Evolutionary conservation across 192 early-diverging fungal genomes (phyloP).

Genomic region (Borealophlyctis nickersoniae): DNA sequence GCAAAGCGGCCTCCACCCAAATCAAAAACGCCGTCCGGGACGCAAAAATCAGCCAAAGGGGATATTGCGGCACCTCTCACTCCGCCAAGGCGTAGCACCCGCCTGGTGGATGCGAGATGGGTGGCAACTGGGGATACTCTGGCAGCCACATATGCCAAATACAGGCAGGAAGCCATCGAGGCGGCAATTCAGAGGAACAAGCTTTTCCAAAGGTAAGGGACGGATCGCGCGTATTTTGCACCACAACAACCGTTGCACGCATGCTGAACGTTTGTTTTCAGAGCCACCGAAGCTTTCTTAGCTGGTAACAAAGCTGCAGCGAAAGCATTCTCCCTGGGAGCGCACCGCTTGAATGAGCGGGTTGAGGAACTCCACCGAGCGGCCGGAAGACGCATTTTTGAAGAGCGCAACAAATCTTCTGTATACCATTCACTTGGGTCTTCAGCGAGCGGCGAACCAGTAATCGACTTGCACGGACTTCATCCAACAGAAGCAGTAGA

Average conservation of each 20-base stretch:
- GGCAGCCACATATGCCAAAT: conserved; percentile 34
- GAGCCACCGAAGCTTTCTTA: conserved; percentile 47
- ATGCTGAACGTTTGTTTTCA: conserved; percentile 8
- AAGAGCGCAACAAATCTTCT: conserved; percentile 30
- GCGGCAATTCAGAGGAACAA: conserved; percentile 43
- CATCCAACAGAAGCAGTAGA: conserved; percentile 48
- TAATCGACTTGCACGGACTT: conserved; percentile 51
- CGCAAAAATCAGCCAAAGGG: neutral
- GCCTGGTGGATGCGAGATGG: conserved; percentile 32
- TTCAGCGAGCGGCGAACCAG: conserved; percentile 14
- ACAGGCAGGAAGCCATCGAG: conserved; percentile 43
- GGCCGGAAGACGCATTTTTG: conserved; percentile 39
- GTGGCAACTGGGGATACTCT: conserved; percentile 40
- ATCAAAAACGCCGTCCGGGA: neutral
- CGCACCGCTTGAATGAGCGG: conserved; percentile 37
- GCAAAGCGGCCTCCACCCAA: conserved; percentile 17
- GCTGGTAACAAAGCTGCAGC: conserved; percentile 49
- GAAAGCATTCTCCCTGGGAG: conserved; percentile 40
- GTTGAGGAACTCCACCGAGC: conserved; percentile 34
- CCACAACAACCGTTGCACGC: too few relatives aligned
- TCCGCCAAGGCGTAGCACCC: neutral
- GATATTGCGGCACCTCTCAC: neutral
- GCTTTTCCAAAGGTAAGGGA: conserved; percentile 40
- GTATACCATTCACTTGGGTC: neutral
- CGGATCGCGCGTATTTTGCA: neutral